Evolutionary conservation across 2,329 filamentous ascomycete species (phyloP).

Genomic region (Tolypocladium amazonense): DNA sequence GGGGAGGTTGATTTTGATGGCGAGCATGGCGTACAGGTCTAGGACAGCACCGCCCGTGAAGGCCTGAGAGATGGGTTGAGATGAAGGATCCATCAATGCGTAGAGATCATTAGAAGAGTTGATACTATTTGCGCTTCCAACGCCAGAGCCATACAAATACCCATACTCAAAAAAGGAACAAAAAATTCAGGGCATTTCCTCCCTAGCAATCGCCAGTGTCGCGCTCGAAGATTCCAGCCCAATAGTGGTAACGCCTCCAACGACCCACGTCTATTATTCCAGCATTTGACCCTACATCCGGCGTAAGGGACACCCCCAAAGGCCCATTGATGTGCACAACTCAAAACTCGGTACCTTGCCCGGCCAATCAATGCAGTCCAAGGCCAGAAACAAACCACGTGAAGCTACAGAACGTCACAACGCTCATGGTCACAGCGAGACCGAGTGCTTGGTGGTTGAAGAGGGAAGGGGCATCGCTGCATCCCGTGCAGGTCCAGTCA

Average conservation of each 20-base stretch:
- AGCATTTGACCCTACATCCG: not conserved
- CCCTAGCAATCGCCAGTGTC: not conserved
- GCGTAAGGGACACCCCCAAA: not conserved
- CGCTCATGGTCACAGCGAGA: slow-evolving; percentile 41
- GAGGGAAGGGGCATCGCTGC: slow-evolving; percentile 39
- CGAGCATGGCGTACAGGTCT: not conserved
- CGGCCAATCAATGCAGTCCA: slow-evolving; percentile 19
- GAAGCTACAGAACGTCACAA: slow-evolving; percentile 48
- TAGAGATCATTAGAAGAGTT: not conserved
- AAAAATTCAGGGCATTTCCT: not conserved
- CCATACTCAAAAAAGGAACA: not conserved
- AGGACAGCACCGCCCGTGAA: not conserved
- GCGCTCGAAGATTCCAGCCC: not conserved
- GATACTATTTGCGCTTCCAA: not conserved
- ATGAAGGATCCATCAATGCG: not conserved
- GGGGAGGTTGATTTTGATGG: not conserved
- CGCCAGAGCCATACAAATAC: not conserved
- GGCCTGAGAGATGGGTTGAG: not conserved
- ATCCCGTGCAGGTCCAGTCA: slow-evolving; percentile 47
- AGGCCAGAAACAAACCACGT: slow-evolving; percentile 53
- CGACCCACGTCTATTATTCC: not conserved
- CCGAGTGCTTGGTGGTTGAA: slow-evolving; percentile 36
- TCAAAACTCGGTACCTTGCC: not conserved
- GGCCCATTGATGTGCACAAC: not conserved
- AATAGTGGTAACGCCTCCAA: not conserved